Base-by-base conservation (phyloP, 148 eudicot species). In the Heliosperma pusillum region DNA sequence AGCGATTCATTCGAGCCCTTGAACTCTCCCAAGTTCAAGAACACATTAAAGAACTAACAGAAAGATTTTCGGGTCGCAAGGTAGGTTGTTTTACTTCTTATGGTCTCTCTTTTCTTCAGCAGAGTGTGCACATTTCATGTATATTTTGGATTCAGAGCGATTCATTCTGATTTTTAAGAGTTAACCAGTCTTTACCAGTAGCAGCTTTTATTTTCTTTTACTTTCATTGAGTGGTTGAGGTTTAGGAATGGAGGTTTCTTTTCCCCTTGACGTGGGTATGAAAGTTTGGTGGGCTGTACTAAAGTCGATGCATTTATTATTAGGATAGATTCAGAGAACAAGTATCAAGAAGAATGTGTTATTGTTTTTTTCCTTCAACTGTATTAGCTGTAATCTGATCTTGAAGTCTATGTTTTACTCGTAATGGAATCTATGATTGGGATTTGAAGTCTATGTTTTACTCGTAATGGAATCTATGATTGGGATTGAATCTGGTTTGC, bases 1-100 rank as follows among this genome's bases (percentile, higher is more conserved):
- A 86, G 4, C 86, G 98, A 74, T 94, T 94, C 82, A 91, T 91
- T 76, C 85, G 87, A 21, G 92, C 97, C 55, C 93, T 94, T 72
- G 89, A 92, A 80, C 40, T 83, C 70, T 81, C 89, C 82, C 80
- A 84, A 81, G 96, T 90, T 66, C 96, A 88, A 85, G 84, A 88
- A n/a, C 86, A 88, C 82, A 88, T 94, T 59, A 94, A 71, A 78
- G 98, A 91, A 77, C 75, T 94, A 21, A 89, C 89, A 76, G 96
- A 90, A 79, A 86, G 96, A 82, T 94, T 94, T 84, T 81, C 93
- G 69, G 98, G 97, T 75, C 86, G 98, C 78, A 94, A 91, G 96
- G 98, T 94, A 78, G 19, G 74, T 47, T 33, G 73, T 52, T 72
- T 20, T 57, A 33, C 40, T 5, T 44, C 67, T 69, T 60, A 60